Percentiles rank a stretch among this genome's conserved stretches.
These are phyloP conservation scores for Quercus mongolica DNA, from an alignment of 306 rosid species.

Conservation along the genomic window DNA sequence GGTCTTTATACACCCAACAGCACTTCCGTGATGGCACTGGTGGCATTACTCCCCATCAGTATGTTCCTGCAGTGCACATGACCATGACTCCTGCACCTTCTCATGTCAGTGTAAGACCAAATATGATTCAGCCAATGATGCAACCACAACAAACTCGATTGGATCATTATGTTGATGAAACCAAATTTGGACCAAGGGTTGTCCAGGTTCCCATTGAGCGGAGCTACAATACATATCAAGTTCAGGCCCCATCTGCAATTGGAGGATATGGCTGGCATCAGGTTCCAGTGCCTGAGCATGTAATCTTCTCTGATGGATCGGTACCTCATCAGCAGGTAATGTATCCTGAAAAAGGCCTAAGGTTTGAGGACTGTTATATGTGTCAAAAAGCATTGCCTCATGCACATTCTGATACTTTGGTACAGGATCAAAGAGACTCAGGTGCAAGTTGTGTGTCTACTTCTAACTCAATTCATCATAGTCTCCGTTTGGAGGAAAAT, in stretches of 20 bases:
- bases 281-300: constrained; percentile 52
- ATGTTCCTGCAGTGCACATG: constrained; percentile 51
- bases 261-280: constrained; percentile 67
- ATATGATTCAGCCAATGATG: constrained; percentile 39
- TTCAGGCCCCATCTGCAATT: constrained; percentile 44
- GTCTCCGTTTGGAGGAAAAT: constrained; percentile 52
- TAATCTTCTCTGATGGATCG: constrained; percentile 48
- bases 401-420: constrained; percentile 74
- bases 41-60: constrained; percentile 43
- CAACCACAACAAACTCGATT: constrained; percentile 54
- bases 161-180: constrained; percentile 57
- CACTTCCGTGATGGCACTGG: constrained; percentile 42
- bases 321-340: constrained; percentile 51
- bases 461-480: constrained; percentile 37
- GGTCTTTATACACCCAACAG: constrained; percentile 47
- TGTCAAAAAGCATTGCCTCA: constrained; percentile 80
- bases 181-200: constrained; percentile 47
- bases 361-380: constrained; percentile 59
- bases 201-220: constrained; percentile 68
- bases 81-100: constrained; percentile 50
- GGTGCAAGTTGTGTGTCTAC: constrained; percentile 41
- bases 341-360: constrained; percentile 39
- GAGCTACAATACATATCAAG: constrained; percentile 53
- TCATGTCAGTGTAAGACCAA: constrained; percentile 46
- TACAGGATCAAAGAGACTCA: constrained; percentile 45